Evolutionary conservation across 495 filamentous ascomycete species (phyloP).

Genomic region (Trichoderma reesei): DNA sequence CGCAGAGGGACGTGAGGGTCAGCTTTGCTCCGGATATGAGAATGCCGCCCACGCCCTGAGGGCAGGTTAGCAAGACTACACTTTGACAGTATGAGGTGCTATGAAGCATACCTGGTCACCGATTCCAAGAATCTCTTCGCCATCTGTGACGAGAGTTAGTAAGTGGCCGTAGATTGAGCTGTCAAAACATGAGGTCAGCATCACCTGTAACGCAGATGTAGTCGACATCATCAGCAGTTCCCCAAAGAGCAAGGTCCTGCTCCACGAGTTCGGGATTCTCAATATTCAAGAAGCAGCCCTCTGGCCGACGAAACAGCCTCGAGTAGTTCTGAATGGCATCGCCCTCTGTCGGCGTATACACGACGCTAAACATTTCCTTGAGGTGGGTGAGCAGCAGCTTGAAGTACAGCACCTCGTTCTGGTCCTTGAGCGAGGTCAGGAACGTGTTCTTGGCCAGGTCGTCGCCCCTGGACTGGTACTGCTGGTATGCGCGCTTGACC

Average conservation of each 20-base stretch:
- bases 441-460: conserved; percentile 76
- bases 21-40: conserved; percentile 79
- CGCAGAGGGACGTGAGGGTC: conserved; percentile 72
- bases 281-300: conserved; percentile 56
- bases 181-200: too few species aligned
- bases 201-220: conserved; percentile 82
- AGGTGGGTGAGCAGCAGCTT: conserved; percentile 40
- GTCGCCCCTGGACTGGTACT: conserved; percentile 52
- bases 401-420: conserved; percentile 74
- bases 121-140: conserved; percentile 70
- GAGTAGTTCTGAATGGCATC: conserved; percentile 88
- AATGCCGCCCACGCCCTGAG: conserved; percentile 69
- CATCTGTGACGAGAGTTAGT: conserved; percentile 17
- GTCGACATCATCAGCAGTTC: conserved; percentile 63
- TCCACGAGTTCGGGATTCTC: conserved; percentile 48
- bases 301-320: conserved; percentile 62
- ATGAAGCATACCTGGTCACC: conserved; percentile 52
- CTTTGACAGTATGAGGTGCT: not conserved
- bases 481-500: conserved; percentile 65
- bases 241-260: conserved; percentile 57
- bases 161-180: not conserved
- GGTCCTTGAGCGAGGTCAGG: conserved; percentile 74
- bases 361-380: conserved; percentile 77
- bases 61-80: not conserved
- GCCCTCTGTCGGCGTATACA: conserved; percentile 86